Conservation (phyloP, 768 basidiomycete species). For the Suillus sp. region DNA sequence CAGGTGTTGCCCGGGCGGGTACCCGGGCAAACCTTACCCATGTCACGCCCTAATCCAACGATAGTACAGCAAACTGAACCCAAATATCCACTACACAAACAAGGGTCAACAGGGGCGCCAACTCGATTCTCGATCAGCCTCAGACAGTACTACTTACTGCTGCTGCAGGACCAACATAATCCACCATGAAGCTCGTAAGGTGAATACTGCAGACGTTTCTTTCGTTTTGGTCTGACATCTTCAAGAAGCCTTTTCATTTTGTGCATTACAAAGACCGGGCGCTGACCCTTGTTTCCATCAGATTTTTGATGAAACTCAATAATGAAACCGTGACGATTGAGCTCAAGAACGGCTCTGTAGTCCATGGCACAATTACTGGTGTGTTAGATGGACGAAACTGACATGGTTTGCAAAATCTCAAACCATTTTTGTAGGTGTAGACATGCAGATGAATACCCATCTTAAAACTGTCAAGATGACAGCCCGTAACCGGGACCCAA, state of each 20-base stretch:
- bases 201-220: conserved; percentile 32
- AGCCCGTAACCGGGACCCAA: conserved; percentile 85
- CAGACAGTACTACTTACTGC: not conserved
- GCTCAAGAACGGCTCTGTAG: conserved; percentile 94
- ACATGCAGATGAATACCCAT: conserved; percentile 99
- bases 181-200: conserved; percentile 84
- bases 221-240: conserved; percentile 11
- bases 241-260: conserved; percentile 11
- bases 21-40: too few relatives aligned
- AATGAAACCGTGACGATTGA: conserved; percentile 99
- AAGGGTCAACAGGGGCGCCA: conserved; percentile 7
- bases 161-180: conserved; percentile 16
- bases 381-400: conserved; percentile 25
- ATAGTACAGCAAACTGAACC: too few relatives aligned
- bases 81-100: not conserved
- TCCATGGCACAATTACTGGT: conserved; percentile 98
- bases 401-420: conserved; percentile 1
- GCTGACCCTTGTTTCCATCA: conserved; percentile 38
- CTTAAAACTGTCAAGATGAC: conserved; percentile 98
- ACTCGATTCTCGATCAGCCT: not conserved
- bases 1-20: too few relatives aligned
- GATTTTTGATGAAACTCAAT: conserved; percentile 99
- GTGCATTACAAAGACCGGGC: conserved; percentile 11
- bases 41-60: too few relatives aligned
- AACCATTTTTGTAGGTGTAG: conserved; percentile 67